These are phyloP conservation scores for Rhodotorula diobovata DNA, from an alignment of 768 basidiomycete genomes.

Conservation along the genomic window DNA sequence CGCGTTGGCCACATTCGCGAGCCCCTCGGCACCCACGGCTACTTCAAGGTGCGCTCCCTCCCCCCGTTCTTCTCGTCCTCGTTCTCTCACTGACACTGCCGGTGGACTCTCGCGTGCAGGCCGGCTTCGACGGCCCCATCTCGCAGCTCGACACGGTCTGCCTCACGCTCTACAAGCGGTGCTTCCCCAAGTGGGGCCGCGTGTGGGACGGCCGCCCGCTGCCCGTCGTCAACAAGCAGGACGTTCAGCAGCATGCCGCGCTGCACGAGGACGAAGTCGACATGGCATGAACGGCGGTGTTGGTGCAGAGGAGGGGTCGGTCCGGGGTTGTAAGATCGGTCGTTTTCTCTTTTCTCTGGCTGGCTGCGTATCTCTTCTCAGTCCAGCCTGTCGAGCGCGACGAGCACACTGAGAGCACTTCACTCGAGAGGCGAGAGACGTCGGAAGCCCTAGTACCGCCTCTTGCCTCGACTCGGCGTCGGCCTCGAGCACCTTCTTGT, in stretches of 20 bases:
- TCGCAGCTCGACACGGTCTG: constrained; percentile 96
- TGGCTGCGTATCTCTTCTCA: too few relatives aligned
- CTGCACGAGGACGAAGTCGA: constrained; percentile 6
- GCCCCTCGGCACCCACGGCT: constrained; percentile 92
- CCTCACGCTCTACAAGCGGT: constrained; percentile 90
- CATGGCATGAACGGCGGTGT: background rate
- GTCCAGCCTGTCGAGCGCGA: too few relatives aligned
- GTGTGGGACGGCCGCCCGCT: constrained; percentile 33
- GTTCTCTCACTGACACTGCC: background rate
- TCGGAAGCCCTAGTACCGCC: too few relatives aligned
- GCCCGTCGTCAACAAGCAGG: constrained; percentile 23
- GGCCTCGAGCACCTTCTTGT: too few relatives aligned
- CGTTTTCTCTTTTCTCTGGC: too few relatives aligned
- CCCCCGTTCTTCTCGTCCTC: background rate
- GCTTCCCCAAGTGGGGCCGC: constrained; percentile 79
- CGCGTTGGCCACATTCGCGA: constrained; percentile 82
- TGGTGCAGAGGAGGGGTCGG: background rate
- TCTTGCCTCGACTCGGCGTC: too few relatives aligned
- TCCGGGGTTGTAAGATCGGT: too few relatives aligned
- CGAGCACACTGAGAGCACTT: too few relatives aligned
- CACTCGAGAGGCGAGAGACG: too few relatives aligned
- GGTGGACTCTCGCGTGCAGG: background rate
- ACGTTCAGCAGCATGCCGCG: constrained; percentile 5
- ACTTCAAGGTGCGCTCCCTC: constrained; percentile 85
- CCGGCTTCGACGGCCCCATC: constrained; percentile 67